phyloP scores from a whole-genome alignment of 768 basidiomycete species.

The Brasilioporus rufonigricans region DNA sequence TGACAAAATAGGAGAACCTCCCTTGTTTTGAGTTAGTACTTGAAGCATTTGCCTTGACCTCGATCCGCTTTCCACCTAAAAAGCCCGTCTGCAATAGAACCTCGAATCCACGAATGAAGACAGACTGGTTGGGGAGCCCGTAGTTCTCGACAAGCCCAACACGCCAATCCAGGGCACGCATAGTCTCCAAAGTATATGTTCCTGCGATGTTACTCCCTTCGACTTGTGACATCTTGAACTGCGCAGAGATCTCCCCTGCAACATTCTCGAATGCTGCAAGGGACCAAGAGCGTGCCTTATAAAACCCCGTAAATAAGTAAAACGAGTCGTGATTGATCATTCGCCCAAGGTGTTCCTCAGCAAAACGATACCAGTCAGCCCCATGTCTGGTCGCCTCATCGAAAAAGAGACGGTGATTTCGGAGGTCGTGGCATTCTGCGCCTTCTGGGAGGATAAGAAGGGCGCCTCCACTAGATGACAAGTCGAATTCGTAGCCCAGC shows the following conservation, averaged over 20 bases:
- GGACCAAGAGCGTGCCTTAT: neutral
- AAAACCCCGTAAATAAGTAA: neutral
- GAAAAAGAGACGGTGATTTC: constrained; percentile 15
- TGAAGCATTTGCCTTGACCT: neutral
- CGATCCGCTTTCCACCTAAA: neutral
- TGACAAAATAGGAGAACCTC: neutral
- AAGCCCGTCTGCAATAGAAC: neutral
- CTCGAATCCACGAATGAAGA: constrained; percentile 26
- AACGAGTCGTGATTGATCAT: constrained; percentile 18
- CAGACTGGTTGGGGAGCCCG: constrained; percentile 13
- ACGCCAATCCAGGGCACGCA: constrained; percentile 3
- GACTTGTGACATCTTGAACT: constrained; percentile 6
- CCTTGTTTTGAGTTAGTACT: neutral
- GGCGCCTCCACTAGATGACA: constrained; percentile 26
- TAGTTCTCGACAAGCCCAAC: neutral
- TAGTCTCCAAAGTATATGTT: constrained; percentile 8
- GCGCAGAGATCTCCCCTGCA: neutral
- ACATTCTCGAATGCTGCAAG: neutral
- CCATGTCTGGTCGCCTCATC: constrained; percentile 23
- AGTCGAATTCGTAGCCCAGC: constrained; percentile 3
- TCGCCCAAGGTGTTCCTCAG: constrained; percentile 12
- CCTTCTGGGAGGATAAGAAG: constrained; percentile 32
- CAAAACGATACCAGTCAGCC: constrained; percentile 28
- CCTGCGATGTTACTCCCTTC: neutral
- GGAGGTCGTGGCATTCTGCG: constrained; percentile 18